phyloP scores from a whole-genome alignment of 208 protist genomes.

The Strigomonas culicis region DNA sequence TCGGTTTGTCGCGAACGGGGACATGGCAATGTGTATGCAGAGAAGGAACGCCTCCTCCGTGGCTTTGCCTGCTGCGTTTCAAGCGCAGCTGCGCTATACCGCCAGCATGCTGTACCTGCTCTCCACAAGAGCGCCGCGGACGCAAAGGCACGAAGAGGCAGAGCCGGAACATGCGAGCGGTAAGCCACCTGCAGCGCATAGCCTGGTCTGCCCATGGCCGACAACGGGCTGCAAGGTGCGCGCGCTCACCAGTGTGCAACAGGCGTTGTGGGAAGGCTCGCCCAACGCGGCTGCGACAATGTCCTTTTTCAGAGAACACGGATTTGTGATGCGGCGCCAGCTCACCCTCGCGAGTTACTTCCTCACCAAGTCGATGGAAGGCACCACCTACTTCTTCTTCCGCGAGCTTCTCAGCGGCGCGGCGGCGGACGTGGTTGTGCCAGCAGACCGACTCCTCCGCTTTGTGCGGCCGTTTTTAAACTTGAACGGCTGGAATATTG shows the following conservation, averaged over 20 bases:
- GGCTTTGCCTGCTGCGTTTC: conserved; percentile 13
- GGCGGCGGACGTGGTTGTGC: background rate
- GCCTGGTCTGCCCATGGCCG: background rate
- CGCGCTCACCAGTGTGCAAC: conserved; percentile 27
- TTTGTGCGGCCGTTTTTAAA: conserved; percentile 4
- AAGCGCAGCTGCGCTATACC: conserved; percentile 25
- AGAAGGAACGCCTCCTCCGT: too few species aligned
- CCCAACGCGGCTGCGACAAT: conserved; percentile 42
- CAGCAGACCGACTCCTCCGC: background rate
- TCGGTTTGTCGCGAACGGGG: conserved; percentile 13
- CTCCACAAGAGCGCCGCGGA: too few species aligned
- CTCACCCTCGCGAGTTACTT: background rate
- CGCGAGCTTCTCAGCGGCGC: background rate
- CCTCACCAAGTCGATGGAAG: conserved; percentile 29
- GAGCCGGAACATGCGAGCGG: too few species aligned
- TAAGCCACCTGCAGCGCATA: too few species aligned
- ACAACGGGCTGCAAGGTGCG: conserved; percentile 8
- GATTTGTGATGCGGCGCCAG: conserved; percentile 37
- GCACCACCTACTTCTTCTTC: conserved; percentile 9
- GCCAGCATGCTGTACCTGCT: conserved; percentile 19
- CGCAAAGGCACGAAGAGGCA: too few species aligned
- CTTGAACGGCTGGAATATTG: too few species aligned
- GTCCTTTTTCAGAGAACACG: conserved; percentile 61
- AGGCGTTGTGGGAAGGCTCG: conserved; percentile 47
- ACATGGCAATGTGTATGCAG: background rate